Percentiles rank a stretch among this genome's conserved stretches.
Conservation (phyloP, 257 asterid species). For the Salvia hispanica region DNA sequence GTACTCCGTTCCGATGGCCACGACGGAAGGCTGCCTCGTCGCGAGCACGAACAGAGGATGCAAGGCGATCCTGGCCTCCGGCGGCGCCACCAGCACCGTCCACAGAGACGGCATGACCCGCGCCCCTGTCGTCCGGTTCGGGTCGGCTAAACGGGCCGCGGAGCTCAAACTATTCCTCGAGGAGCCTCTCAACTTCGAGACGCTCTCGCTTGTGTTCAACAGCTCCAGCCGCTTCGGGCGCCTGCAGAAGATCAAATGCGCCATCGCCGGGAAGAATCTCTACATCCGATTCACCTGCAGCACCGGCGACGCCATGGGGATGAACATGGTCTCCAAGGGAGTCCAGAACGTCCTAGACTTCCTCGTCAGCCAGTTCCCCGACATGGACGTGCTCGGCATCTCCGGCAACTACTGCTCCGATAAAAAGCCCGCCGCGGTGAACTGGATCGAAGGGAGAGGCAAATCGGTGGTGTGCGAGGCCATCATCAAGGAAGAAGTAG, state of each 20-base stretch:
- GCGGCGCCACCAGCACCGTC: conserved; percentile 43
- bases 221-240: conserved; percentile 49
- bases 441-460: conserved; percentile 51
- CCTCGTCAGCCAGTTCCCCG: conserved; percentile 43
- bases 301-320: conserved; percentile 58
- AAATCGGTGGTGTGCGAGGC: conserved; percentile 51
- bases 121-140: conserved; percentile 47
- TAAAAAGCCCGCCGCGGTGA: conserved; percentile 49
- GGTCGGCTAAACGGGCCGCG: conserved; percentile 44
- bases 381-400: conserved; percentile 53
- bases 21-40: conserved; percentile 52
- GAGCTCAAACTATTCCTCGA: conserved; percentile 47
- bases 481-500: conserved; percentile 37
- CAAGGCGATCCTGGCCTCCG: conserved; percentile 47
- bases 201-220: conserved; percentile 43
- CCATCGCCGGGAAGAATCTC: conserved; percentile 50
- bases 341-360: conserved; percentile 48
- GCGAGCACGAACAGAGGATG: conserved; percentile 54
- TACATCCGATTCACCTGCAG: conserved; percentile 47
- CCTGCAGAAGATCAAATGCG: conserved; percentile 49
- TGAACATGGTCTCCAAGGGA: conserved; percentile 54
- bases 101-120: conserved; percentile 49
- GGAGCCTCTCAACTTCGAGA: conserved; percentile 42
- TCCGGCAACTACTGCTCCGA: conserved; percentile 53
- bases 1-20: conserved; percentile 50